phyloP scores from a whole-genome alignment of 2,329 filamentous ascomycete species.

The Thermomyces lanuginosus region DNA sequence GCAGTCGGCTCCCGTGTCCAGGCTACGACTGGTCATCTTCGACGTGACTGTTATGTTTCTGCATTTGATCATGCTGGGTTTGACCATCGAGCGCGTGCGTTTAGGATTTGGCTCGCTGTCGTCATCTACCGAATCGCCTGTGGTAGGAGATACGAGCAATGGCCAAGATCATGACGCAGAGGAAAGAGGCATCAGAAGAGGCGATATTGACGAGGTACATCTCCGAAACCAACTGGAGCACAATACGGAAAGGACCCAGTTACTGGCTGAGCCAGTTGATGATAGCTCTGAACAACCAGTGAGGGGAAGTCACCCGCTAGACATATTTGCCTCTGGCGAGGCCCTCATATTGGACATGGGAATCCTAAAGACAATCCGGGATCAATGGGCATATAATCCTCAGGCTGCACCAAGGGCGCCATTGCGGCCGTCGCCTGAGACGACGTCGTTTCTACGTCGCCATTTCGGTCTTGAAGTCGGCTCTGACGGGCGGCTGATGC shows the following conservation, averaged over 20 bases:
- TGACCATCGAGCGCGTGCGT: slow-evolving; percentile 36
- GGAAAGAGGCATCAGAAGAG: slow-evolving; percentile 38
- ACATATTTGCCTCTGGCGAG: slow-evolving; percentile 22
- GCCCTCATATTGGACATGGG: slow-evolving; percentile 23
- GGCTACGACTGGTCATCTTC: slow-evolving; percentile 34
- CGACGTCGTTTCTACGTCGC: slow-evolving; percentile 21
- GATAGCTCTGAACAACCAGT: slow-evolving; percentile 7
- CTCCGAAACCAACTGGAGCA: slow-evolving; percentile 8
- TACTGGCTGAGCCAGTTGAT: slow-evolving; percentile 21
- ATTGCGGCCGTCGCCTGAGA: slow-evolving; percentile 18
- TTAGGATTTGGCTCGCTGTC: slow-evolving; percentile 17
- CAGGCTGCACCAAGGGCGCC: slow-evolving; percentile 10
- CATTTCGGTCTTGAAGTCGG: slow-evolving; percentile 24
- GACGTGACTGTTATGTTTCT: slow-evolving; percentile 39
- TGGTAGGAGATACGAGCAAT: slow-evolving; percentile 7
- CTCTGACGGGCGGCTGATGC: slow-evolving; percentile 18
- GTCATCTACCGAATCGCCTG: slow-evolving; percentile 8
- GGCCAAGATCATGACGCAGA: slow-evolving; percentile 43
- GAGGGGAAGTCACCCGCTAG: slow-evolving; percentile 21
- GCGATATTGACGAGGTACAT: slow-evolving; percentile 10
- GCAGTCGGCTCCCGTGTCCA: slow-evolving; percentile 40
- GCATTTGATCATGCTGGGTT: slow-evolving; percentile 41
- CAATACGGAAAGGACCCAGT: slow-evolving; percentile 14
- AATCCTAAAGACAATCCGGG: slow-evolving; percentile 18
- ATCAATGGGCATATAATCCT: slow-evolving; percentile 23